Percentiles rank a stretch among this genome's conserved stretches.
Conservation (phyloP, 495 filamentous ascomycete species). For the Cenococcum geophilum region DNA sequence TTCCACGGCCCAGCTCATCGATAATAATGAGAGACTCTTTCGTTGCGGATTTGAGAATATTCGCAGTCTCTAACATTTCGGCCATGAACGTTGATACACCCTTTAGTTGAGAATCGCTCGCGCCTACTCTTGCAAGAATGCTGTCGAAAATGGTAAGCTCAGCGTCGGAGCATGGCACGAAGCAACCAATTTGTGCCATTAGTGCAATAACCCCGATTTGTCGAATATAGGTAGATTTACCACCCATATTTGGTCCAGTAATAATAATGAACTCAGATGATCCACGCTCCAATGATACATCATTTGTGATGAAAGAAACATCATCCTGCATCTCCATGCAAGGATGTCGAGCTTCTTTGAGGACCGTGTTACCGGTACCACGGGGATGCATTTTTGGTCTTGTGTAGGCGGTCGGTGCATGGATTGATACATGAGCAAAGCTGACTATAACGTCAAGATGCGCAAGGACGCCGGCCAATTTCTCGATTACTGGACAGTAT, state of each 20-base stretch:
- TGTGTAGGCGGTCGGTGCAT: constrained; percentile 86
- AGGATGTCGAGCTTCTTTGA: constrained; percentile 91
- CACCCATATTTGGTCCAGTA: constrained; percentile 98
- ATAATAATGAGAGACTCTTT: constrained; percentile 94
- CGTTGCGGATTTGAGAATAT: constrained; percentile 95
- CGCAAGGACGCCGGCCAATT: constrained; percentile 78
- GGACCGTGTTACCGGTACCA: constrained; percentile 80
- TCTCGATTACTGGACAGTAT: constrained; percentile 89
- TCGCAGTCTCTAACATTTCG: constrained; percentile 98
- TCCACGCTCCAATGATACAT: constrained; percentile 76
- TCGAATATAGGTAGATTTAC: constrained; percentile 97
- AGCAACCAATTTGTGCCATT: constrained; percentile 96
- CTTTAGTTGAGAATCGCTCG: constrained; percentile 92
- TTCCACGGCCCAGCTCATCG: constrained; percentile 96
- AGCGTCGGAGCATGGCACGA: constrained; percentile 85
- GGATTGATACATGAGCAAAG: constrained; percentile 89
- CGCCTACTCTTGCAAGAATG: constrained; percentile 93
- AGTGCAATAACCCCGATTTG: constrained; percentile 96
- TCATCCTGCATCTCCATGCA: constrained; percentile 99
- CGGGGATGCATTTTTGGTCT: constrained; percentile 88
- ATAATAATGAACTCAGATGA: constrained; percentile 91
- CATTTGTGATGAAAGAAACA: constrained; percentile 96
- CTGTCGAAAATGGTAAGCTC: constrained; percentile 96
- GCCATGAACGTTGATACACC: constrained; percentile 99
- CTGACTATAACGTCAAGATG: constrained; percentile 96